Evolutionary conservation across 306 rosid genomes (phyloP).

Genomic region (Vicia sativa): DNA sequence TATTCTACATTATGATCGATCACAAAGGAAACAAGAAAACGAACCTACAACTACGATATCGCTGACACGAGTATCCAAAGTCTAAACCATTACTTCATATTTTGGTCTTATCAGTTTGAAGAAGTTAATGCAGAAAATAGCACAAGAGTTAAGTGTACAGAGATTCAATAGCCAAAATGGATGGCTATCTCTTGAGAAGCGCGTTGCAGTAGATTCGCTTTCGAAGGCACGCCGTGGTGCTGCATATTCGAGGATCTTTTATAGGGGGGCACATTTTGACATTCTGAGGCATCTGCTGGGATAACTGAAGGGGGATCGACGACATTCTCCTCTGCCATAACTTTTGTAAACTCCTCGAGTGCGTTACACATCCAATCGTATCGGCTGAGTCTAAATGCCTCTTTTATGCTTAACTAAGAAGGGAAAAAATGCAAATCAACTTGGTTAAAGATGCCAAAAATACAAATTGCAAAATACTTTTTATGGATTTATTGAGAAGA

Average conservation of each 20-base stretch:
- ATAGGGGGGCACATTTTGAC: conserved; percentile 46
- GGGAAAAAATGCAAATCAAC: conserved; percentile 7
- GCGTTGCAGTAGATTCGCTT: conserved; percentile 38
- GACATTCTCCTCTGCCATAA: conserved; percentile 46
- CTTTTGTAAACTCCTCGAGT: conserved; percentile 59
- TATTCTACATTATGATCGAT: conserved; percentile 39
- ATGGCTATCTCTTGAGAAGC: conserved; percentile 52
- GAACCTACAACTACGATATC: conserved; percentile 29
- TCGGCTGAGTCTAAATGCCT: conserved; percentile 74
- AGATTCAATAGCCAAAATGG: conserved; percentile 47
- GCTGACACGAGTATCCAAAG: conserved; percentile 24
- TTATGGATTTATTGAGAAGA: conserved; percentile 18
- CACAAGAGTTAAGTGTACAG: conserved; percentile 14
- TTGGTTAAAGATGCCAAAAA: conserved; percentile 28
- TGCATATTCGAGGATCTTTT: conserved; percentile 46
- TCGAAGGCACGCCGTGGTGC: conserved; percentile 46
- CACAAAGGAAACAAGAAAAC: conserved; percentile 19
- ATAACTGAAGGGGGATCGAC: conserved; percentile 19
- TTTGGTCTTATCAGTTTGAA: conserved; percentile 46
- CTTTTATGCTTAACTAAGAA: conserved; percentile 57
- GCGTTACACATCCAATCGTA: conserved; percentile 90
- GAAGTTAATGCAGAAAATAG: conserved; percentile 35
- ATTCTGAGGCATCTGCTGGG: conserved; percentile 47
- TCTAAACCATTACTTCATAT: conserved; percentile 36
- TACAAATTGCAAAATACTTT: background rate